These are phyloP conservation scores for Colletotrichum sansevieriae DNA, from an alignment of 2,329 filamentous ascomycete genomes.

Conservation along the genomic window DNA sequence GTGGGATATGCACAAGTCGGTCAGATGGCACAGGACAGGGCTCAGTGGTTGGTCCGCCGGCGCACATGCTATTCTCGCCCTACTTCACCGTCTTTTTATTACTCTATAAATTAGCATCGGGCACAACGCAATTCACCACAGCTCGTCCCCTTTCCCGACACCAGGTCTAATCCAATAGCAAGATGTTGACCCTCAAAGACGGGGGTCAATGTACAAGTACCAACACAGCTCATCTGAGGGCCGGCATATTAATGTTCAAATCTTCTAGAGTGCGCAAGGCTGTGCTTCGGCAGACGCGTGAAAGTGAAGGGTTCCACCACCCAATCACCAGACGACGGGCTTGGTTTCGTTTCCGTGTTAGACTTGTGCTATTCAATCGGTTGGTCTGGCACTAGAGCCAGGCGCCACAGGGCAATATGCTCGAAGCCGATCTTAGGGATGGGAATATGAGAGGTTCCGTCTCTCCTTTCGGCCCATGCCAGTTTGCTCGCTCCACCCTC, in stretches of 20 bases:
- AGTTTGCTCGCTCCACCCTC: constrained; percentile 9
- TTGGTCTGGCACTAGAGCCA: constrained; percentile 3
- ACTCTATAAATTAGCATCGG: constrained; percentile 20
- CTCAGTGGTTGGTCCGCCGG: constrained; percentile 24
- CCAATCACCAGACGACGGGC: too few relatives aligned
- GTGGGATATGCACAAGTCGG: neutral
- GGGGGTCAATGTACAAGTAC: constrained; percentile 15
- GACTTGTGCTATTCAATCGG: neutral
- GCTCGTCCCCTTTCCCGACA: neutral
- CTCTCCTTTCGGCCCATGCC: constrained; percentile 18
- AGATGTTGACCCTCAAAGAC: neutral
- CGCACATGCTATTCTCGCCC: constrained; percentile 31
- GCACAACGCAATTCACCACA: constrained; percentile 21
- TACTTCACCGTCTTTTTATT: constrained; percentile 20
- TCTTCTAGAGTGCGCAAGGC: neutral
- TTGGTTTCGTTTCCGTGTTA: constrained; percentile 1
- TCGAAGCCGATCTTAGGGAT: constrained; percentile 29
- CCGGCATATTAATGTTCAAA: neutral
- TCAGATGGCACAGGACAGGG: neutral
- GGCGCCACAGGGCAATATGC: constrained; percentile 14
- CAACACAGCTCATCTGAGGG: constrained; percentile 6
- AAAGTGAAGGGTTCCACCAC: too few relatives aligned
- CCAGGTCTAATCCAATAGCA: constrained; percentile 14
- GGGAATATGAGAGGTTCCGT: constrained; percentile 23
- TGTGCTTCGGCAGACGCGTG: neutral